Evolutionary conservation across 2,329 filamentous ascomycete genomes (phyloP).

Genomic region (Colletotrichum liriopes): DNA sequence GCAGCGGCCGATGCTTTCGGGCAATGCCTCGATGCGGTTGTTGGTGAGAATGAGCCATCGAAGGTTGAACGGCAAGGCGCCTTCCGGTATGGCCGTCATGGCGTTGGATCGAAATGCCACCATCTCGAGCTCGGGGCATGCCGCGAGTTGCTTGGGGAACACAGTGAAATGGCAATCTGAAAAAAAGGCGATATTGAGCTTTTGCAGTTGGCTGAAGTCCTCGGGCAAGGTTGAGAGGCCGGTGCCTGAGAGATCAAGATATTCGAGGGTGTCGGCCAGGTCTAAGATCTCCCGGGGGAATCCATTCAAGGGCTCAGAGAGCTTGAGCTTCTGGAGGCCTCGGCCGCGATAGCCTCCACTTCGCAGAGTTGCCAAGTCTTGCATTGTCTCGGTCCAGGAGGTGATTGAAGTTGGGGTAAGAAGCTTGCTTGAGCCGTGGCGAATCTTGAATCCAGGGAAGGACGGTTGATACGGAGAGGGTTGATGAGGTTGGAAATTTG

Average conservation of each 20-base stretch:
- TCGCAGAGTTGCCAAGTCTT: conserved; percentile 51
- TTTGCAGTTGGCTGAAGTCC: conserved; percentile 57
- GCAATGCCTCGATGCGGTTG: conserved; percentile 58
- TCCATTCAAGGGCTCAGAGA: conserved; percentile 50
- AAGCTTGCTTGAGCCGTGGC: background rate
- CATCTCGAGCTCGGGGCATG: conserved; percentile 64
- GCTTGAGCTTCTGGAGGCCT: conserved; percentile 53
- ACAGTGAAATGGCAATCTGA: conserved; percentile 61
- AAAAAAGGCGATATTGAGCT: conserved; percentile 63
- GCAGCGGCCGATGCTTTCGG: conserved; percentile 60
- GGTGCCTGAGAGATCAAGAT: conserved; percentile 65
- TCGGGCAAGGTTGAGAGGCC: conserved; percentile 58
- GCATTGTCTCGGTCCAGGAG: conserved; percentile 45
- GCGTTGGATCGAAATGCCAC: conserved; percentile 64
- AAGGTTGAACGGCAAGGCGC: conserved; percentile 58
- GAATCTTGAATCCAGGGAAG: background rate
- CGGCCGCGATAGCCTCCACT: conserved; percentile 51
- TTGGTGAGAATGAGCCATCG: conserved; percentile 66
- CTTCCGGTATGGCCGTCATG: conserved; percentile 60
- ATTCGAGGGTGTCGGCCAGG: conserved; percentile 58
- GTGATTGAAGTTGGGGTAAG: background rate
- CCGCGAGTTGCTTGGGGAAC: conserved; percentile 59
- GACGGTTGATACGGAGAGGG: background rate
- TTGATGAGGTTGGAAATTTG: background rate
- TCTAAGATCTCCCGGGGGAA: conserved; percentile 60